Conservation (phyloP, 305 asterid species). For the Fraxinus baroniana region DNA sequence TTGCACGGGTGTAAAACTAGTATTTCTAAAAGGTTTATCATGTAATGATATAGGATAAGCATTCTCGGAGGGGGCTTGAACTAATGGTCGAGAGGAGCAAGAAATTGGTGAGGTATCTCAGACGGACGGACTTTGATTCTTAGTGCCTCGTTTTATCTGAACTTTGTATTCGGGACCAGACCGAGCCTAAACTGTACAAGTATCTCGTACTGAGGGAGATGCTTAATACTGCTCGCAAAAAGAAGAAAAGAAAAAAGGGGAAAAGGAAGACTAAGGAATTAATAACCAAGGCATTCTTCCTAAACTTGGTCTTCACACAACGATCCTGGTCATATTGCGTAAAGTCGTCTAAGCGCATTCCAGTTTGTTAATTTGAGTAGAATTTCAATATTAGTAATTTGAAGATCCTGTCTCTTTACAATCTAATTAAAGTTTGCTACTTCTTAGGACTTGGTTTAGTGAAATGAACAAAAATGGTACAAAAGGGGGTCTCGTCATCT, state of each 20-base stretch:
- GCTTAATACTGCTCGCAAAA: background rate
- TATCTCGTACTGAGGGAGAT: background rate
- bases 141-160: slow-evolving; percentile 66
- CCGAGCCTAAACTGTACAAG: slow-evolving; percentile 32
- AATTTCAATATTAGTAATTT: background rate
- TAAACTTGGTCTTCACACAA: background rate
- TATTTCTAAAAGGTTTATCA: background rate
- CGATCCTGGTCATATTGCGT: background rate
- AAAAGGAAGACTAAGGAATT: background rate
- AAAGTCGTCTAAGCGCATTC: background rate
- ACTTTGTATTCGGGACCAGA: slow-evolving; percentile 78
- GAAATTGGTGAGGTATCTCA: slow-evolving; percentile 66
- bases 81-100: slow-evolving; percentile 80
- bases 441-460: background rate
- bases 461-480: too few species aligned
- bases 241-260: background rate
- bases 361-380: background rate
- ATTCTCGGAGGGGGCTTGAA: slow-evolving; percentile 73
- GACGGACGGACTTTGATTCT: slow-evolving; percentile 85
- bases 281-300: background rate
- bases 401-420: background rate
- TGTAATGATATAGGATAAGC: slow-evolving; percentile 64
- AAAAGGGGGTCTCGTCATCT: too few species aligned
- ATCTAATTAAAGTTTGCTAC: background rate
- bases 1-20: too few species aligned